Conservation (phyloP, 2,329 filamentous ascomycete genomes). For the Trichoderma koningiopsis region DNA sequence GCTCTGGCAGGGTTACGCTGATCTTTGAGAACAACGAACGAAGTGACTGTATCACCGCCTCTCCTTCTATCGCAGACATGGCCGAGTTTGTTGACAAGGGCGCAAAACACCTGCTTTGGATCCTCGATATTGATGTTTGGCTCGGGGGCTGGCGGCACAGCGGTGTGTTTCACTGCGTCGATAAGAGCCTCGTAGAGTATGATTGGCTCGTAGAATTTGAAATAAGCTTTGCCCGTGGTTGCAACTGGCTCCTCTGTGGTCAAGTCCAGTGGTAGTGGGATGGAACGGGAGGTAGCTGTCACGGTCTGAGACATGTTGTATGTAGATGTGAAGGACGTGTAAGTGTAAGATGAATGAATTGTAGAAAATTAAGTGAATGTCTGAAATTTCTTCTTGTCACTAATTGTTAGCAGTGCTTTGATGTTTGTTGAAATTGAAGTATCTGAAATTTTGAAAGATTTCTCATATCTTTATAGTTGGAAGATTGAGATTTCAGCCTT, state of each 20-base stretch:
- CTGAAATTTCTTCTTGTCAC: neutral
- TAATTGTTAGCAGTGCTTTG: neutral
- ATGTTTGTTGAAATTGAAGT: neutral
- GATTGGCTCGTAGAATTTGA: neutral
- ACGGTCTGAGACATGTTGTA: neutral
- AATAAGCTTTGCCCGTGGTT: neutral
- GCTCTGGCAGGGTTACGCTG: neutral
- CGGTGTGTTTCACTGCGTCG: neutral
- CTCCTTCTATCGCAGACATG: neutral
- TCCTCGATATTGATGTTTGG: neutral
- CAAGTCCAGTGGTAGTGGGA: neutral
- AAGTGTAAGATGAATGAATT: neutral
- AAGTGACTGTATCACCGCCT: neutral
- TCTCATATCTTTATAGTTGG: neutral
- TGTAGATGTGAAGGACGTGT: no score
- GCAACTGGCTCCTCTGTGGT: neutral
- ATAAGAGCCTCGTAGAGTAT: neutral
- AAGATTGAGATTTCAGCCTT: neutral
- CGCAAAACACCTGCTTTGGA: neutral
- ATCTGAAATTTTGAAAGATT: neutral
- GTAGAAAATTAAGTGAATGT: neutral
- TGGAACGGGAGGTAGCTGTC: neutral
- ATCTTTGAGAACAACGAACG: neutral
- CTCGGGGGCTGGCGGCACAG: neutral
- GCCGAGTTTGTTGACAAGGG: slow-evolving; percentile 5